phyloP scores from a whole-genome alignment of 2,329 filamentous ascomycete genomes.

The Apiospora aurea region DNA sequence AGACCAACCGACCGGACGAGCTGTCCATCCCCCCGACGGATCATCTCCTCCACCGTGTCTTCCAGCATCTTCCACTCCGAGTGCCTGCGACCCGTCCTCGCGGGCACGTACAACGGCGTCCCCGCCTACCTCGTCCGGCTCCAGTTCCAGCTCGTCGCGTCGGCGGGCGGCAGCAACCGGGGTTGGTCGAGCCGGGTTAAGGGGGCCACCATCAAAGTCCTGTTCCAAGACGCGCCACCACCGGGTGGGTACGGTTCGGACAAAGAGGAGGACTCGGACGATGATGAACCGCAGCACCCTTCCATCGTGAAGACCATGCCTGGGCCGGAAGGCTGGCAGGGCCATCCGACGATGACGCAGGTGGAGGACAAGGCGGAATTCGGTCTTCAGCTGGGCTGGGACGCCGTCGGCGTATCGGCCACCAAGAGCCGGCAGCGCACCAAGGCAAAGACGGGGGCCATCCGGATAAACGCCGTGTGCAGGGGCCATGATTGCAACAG shows the following conservation, averaged over 20 bases:
- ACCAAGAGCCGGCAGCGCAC: not conserved
- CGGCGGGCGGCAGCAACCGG: not conserved
- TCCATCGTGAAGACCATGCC: conserved; percentile 6
- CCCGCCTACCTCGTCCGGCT: conserved; percentile 7
- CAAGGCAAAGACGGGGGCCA: not conserved
- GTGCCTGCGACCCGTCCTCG: not conserved
- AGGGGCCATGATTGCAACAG: not conserved
- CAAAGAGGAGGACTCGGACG: not conserved
- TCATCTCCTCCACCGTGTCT: not conserved
- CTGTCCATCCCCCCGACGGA: not conserved
- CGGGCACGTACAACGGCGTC: not conserved
- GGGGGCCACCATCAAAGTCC: not conserved
- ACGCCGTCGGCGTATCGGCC: not conserved
- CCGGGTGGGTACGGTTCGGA: too few species aligned
- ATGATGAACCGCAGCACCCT: not conserved
- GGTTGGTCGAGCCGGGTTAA: not conserved
- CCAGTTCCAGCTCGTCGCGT: not conserved
- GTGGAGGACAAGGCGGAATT: not conserved
- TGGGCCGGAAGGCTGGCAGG: not conserved
- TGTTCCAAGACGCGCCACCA: not conserved
- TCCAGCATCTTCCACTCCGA: not conserved
- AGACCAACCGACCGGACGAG: not conserved
- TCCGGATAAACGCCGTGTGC: not conserved
- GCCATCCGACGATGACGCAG: not conserved
- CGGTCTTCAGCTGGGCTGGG: not conserved